Base-by-base conservation (phyloP, 2,329 filamentous ascomycete genomes). In the Colletotrichum euphorbiae region DNA sequence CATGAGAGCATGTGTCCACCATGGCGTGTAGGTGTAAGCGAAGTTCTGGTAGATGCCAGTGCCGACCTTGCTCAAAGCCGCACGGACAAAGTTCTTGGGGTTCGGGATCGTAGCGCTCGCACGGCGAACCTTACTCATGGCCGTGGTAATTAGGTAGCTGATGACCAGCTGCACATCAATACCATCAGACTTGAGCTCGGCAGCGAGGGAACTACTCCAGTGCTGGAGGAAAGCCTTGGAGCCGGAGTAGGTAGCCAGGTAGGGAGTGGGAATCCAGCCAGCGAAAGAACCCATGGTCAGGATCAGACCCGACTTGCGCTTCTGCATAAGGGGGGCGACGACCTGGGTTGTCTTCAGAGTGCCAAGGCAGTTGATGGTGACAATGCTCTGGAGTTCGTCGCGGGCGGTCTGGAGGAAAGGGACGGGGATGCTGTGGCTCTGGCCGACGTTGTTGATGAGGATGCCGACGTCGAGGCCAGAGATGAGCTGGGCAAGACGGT, bases 211-310 rank as follows among this genome's bases (percentile, higher is more conserved):
- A 6, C 90, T 91, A 72, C 92, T 97, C 96, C 96, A 99, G 77
- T 97, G 91, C 81, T 98, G 95, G 55, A 99, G 86, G 87, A 99
- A 99, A 1, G 96, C 95, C 83, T 99, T 99, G 88, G 92, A 96
- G 72, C 96, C 96, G 50, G 93, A 97, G 85, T 99, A 99, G 3
- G 96, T 98, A 12, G 96, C 96, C 50, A 99, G 87, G 62, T 96
- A 90, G 6, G 97, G 94, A 0, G 93, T 97, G 7, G 96, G 96
- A 69, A 96, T 89, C 81, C 97, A 91, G 72, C 96, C 97, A 70
- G 92, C 96, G 77, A 98, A 97, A 11, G 94, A 98, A 52, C 95
- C 96, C 94, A 99, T 98, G 67, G 95, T 99, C 62, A 99, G 84
- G 75, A 99, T 93, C 40, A 99, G 85, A 24, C 97, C 96, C 7